These are phyloP conservation scores for Neurospora africana DNA, from an alignment of 495 filamentous ascomycete genomes.

Conservation along the genomic window DNA sequence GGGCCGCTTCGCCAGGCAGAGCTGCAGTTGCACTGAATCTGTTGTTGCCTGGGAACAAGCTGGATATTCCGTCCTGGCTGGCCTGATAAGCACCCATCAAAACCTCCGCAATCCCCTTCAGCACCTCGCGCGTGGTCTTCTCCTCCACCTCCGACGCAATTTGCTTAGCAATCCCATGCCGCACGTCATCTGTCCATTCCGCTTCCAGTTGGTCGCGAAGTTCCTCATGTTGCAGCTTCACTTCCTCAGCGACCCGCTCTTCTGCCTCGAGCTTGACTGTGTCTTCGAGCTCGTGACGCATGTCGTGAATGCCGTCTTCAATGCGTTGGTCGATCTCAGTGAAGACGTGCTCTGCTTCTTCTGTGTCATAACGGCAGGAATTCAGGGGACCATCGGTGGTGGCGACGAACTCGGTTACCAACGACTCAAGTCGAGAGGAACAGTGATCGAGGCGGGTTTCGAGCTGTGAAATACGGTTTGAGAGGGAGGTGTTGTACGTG, in stretches of 20 bases:
- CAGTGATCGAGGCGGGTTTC: not conserved
- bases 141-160: not conserved
- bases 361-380: not conserved
- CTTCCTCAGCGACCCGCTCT: not conserved
- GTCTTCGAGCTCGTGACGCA: constrained; percentile 1
- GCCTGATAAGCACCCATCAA: not conserved
- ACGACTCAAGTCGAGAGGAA: not conserved
- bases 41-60: too few species aligned
- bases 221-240: not conserved
- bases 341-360: constrained; percentile 2
- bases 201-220: not conserved
- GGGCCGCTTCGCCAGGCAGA: not conserved
- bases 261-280: constrained; percentile 1
- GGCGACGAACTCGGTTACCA: not conserved
- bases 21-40: not conserved
- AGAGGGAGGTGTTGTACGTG: not conserved
- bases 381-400: too few species aligned
- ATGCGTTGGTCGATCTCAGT: not conserved
- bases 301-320: not conserved
- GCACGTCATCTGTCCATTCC: not conserved
- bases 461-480: not conserved
- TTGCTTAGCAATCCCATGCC: not conserved
- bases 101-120: constrained; percentile 2
- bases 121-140: not conserved
- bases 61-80: not conserved